Evolutionary conservation across 768 basidiomycete species (phyloP).

Genomic region (Calocybe cyanea): DNA sequence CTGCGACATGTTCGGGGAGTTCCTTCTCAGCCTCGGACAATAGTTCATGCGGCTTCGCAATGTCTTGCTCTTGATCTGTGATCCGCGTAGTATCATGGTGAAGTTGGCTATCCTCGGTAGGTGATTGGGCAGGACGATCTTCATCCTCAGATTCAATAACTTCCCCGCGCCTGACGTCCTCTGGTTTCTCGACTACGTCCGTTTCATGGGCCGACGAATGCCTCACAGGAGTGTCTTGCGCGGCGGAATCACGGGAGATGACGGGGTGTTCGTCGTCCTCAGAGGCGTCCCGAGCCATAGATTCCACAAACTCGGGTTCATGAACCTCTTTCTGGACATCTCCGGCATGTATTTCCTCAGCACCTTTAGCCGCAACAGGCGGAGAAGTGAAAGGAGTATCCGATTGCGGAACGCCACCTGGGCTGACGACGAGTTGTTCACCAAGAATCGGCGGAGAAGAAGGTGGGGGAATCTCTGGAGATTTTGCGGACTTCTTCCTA

Average conservation of each 20-base stretch:
- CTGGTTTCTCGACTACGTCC: background rate
- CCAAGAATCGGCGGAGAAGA: conserved; percentile 7
- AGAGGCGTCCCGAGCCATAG: background rate
- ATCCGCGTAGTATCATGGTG: background rate
- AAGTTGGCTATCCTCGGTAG: background rate
- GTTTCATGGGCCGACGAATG: background rate
- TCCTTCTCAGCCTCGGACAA: conserved; percentile 7
- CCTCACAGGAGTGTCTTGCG: background rate
- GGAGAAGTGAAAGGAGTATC: conserved; percentile 5
- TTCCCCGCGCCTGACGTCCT: background rate
- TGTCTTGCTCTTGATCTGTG: conserved; percentile 2
- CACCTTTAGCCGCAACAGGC: conserved; percentile 15
- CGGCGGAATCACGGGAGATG: background rate
- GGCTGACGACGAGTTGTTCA: conserved; percentile 9
- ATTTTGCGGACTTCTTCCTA: conserved; percentile 58
- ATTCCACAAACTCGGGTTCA: conserved; percentile 7
- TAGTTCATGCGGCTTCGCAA: background rate
- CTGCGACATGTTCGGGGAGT: conserved; percentile 1
- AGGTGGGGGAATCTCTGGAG: conserved; percentile 24
- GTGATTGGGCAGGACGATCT: background rate
- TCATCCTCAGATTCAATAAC: background rate
- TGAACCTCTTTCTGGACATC: conserved; percentile 18
- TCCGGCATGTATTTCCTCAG: conserved; percentile 3
- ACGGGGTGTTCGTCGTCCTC: background rate
- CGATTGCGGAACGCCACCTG: conserved; percentile 4